Evolutionary conservation across 352 stramenopile species (phyloP).

Genomic region (Globisporangium radiosum): DNA sequence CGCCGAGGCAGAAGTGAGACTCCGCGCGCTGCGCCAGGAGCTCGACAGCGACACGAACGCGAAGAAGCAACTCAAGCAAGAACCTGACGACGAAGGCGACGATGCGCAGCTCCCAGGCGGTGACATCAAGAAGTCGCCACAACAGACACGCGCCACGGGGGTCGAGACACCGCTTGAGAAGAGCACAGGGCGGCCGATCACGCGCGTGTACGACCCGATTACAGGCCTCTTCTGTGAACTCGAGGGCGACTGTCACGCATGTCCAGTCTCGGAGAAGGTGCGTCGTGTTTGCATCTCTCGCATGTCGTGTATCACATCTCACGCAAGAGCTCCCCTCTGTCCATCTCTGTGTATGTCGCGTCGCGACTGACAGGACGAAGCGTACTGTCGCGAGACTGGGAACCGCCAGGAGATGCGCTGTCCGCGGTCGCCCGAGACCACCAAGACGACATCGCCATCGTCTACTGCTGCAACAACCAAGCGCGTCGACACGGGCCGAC

Average conservation of each 20-base stretch:
- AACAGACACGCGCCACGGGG: background rate
- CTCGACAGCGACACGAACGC: background rate
- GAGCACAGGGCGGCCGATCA: conserved; percentile 18
- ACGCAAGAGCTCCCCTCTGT: too few relatives aligned
- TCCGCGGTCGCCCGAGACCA: conserved; percentile 16
- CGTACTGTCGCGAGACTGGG: conserved; percentile 58
- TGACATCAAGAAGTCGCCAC: conserved; percentile 13
- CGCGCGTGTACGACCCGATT: conserved; percentile 57
- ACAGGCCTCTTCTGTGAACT: conserved; percentile 54
- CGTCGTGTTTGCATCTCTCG: background rate
- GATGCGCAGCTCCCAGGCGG: background rate
- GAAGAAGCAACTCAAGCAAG: background rate
- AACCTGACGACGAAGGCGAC: background rate
- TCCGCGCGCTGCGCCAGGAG: conserved; percentile 1
- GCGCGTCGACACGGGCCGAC: background rate
- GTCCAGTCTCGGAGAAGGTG: conserved; percentile 40
- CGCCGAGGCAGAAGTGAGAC: background rate
- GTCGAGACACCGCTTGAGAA: conserved; percentile 18
- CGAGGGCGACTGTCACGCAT: conserved; percentile 47
- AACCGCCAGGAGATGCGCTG: conserved; percentile 67
- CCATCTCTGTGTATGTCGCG: background rate
- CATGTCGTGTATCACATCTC: background rate
- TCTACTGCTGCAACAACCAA: background rate
- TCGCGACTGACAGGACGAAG: conserved; percentile 26
- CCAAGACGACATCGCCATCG: background rate